Conservation (phyloP, 1,284 basidiomycete species). For the Moesziomyces aphidis region DNA sequence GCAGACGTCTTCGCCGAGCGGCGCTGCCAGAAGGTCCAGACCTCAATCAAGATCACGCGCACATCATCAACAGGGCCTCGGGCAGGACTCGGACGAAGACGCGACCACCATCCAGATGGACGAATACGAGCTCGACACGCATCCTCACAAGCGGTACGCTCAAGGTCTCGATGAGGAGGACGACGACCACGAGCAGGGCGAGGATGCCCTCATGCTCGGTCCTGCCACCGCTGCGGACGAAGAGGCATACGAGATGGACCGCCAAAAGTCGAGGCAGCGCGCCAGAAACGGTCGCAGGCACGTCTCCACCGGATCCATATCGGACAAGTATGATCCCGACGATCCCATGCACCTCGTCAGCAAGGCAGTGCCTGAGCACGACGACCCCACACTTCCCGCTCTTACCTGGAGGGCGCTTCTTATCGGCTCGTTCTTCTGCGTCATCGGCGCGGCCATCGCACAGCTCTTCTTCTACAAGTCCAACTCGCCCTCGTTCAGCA, state of each 20-base stretch:
- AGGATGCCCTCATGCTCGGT: constrained; percentile 50
- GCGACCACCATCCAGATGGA: constrained; percentile 38
- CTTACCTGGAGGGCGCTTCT: constrained; percentile 71
- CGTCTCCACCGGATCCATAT: constrained; percentile 29
- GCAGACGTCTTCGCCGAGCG: constrained; percentile 37
- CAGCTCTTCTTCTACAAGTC: constrained; percentile 66
- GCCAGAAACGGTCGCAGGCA: constrained; percentile 14
- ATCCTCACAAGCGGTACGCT: constrained; percentile 10
- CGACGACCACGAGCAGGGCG: constrained; percentile 31
- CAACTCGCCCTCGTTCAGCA: constrained; percentile 70
- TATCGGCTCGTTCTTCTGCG: constrained; percentile 72
- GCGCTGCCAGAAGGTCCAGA: constrained; percentile 34
- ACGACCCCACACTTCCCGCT: constrained; percentile 72
- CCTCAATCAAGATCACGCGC: constrained; percentile 15
- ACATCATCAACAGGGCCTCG: constrained; percentile 18
- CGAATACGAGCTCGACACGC: constrained; percentile 23
- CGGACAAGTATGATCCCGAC: constrained; percentile 56
- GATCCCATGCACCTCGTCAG: constrained; percentile 57
- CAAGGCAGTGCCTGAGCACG: constrained; percentile 71
- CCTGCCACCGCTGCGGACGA: constrained; percentile 31
- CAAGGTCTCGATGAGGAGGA: constrained; percentile 14
- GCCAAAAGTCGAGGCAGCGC: constrained; percentile 19
- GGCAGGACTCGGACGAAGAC: constrained; percentile 41
- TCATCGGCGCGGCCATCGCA: constrained; percentile 70
- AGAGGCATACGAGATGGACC: constrained; percentile 31